Evolutionary conservation across 75 land plant species (phyloP).

Genomic region (Selaginella moellendorffii): DNA sequence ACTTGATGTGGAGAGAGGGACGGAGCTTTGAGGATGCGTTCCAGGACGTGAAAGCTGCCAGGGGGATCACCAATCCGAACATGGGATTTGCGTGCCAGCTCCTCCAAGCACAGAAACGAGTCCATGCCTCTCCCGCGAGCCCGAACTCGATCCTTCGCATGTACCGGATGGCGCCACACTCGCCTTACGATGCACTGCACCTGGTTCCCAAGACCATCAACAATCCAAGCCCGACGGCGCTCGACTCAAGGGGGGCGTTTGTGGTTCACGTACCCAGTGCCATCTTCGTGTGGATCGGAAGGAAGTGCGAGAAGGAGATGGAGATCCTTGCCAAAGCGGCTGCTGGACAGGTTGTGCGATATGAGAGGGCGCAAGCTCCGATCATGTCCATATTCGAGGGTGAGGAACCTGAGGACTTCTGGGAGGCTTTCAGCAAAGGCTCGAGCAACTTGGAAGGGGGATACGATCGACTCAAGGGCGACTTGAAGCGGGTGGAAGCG

Average conservation of each 20-base stretch:
- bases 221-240: constrained; percentile 28
- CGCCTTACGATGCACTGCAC: constrained; percentile 70
- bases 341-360: constrained; percentile 55
- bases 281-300: constrained; percentile 71
- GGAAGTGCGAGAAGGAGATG: constrained; percentile 37
- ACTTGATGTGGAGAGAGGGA: constrained; percentile 89
- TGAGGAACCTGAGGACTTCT: constrained; percentile 51
- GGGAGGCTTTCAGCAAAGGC: constrained; percentile 38
- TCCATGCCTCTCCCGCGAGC: constrained; percentile 68
- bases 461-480: too few relatives aligned
- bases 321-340: constrained; percentile 42
- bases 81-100: constrained; percentile 89
- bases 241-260: constrained; percentile 84
- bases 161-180: constrained; percentile 84
- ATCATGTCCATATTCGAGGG: constrained; percentile 39
- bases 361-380: constrained; percentile 55
- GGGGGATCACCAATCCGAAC: constrained; percentile 78
- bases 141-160: constrained; percentile 58
- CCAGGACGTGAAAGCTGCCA: constrained; percentile 69
- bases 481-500: constrained; percentile 34
- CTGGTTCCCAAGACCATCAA: constrained; percentile 66
- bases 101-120: constrained; percentile 74
- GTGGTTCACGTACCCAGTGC: constrained; percentile 52
- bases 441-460: neutral
- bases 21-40: constrained; percentile 91